phyloP scores from a whole-genome alignment of 23 red algal species.

The Gracilaria gracilis region DNA sequence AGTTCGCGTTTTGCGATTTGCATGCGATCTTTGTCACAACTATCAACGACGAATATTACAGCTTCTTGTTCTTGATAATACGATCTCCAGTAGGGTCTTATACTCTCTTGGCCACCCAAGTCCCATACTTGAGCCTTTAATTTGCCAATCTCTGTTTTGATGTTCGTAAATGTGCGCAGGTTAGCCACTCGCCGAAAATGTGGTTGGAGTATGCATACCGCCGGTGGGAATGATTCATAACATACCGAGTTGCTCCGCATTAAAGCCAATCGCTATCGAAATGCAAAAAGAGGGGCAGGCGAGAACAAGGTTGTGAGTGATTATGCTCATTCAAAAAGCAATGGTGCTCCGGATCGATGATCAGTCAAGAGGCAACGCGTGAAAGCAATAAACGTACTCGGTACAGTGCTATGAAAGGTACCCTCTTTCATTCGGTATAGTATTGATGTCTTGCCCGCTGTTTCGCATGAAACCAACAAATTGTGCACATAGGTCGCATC shows the following conservation, averaged over 20 bases:
- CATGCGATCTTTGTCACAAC: slow-evolving; percentile 89
- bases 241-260: slow-evolving; percentile 88
- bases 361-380: neutral
- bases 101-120: slow-evolving; percentile 95
- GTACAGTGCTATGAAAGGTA: slow-evolving; percentile 80
- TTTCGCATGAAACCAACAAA: neutral
- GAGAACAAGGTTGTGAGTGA: neutral
- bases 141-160: slow-evolving; percentile 80
- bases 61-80: slow-evolving; percentile 98
- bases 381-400: slow-evolving; percentile 51
- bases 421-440: slow-evolving; percentile 86
- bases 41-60: slow-evolving; percentile 98
- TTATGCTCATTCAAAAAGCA: neutral
- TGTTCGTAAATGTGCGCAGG: neutral
- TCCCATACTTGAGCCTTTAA: slow-evolving; percentile 99
- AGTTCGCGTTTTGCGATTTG: slow-evolving; percentile 88
- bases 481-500: neutral
- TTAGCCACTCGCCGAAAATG: neutral
- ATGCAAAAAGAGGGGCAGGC: neutral
- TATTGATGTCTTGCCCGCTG: slow-evolving; percentile 96
- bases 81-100: slow-evolving; percentile 94
- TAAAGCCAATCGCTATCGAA: slow-evolving; percentile 94
- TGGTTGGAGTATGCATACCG: neutral
- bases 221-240: neutral
- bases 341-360: neutral